Evolutionary conservation across 208 protist species (phyloP), one percentile per base, ranked within the genome.

Genomic region (Crithidia thermophila): DNA sequence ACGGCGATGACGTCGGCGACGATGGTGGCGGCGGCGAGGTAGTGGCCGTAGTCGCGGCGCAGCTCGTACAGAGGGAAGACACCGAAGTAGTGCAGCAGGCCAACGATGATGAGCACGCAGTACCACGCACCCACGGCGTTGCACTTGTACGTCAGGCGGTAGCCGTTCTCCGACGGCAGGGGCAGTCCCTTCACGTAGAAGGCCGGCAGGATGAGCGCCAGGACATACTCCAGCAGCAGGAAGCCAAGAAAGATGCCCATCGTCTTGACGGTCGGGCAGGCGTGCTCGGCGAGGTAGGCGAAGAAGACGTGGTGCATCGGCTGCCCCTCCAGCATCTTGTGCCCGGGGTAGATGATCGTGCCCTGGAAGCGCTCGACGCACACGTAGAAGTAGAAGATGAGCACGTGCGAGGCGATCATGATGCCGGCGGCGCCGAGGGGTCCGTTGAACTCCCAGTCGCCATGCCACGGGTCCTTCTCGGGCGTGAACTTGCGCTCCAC

Each of bases 341-440:
- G 90, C 16, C 86, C 86, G 11, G 90, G 90, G 73, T 95, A 95
- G 52, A 95, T 84, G 47, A 96, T 67, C 0, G 74, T 86, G 45
- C 90, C 94, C 56, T 95, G 57, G 71, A 94, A 93, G 43, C 79
- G 63, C 52, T 88, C 69, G 20, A 97, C 63, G 56, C 86, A 91
- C 3, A 90, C 81, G 62, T 79, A 97, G 63, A 96, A 86, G 86
- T 97, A 98, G 83, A 84, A 96, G 53, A 97, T 87, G 40, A 96
- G 61, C 13, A 91, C 52, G 60, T 96, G 94, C n/a, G 87, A 94
- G 47, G 68, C 70, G 34, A 90, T 51, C 82, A 98, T 98, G 67
- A 98, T 94, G 42, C 23, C 55, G 23, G 84, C 30, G 4, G 69
- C 85, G 61, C 75, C 81, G n/a, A 79, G 62, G 0, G 79, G 77